Evolutionary conservation across 768 basidiomycete genomes (phyloP).

Genomic region (Tulasnella sp.): DNA sequence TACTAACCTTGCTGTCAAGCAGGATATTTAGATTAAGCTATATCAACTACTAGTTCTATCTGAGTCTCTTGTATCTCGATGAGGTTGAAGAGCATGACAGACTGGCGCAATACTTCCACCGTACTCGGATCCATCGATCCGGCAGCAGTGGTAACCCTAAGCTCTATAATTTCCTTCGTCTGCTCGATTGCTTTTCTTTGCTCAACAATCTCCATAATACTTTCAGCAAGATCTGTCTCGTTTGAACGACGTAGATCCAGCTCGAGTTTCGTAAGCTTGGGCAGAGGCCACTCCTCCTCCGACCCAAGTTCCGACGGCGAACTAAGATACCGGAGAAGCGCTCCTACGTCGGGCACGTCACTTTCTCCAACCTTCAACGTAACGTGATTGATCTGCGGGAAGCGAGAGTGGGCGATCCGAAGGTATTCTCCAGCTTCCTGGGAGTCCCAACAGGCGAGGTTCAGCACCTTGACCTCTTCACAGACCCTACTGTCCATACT

Average conservation of each 20-base stretch:
- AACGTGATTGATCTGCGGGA: neutral
- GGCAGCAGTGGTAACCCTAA: too few species aligned
- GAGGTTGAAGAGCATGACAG: too few species aligned
- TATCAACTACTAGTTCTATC: too few species aligned
- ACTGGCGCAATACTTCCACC: too few species aligned
- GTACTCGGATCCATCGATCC: too few species aligned
- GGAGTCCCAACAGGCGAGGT: neutral
- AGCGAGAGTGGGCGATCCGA: neutral
- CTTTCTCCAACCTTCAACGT: neutral
- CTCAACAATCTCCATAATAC: too few species aligned
- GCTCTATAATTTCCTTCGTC: too few species aligned
- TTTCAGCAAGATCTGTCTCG: neutral
- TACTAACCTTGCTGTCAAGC: too few species aligned
- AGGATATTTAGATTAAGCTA: too few species aligned
- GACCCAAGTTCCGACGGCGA: neutral
- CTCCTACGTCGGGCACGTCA: neutral
- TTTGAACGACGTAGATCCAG: neutral
- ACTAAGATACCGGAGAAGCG: neutral
- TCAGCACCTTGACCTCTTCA: neutral
- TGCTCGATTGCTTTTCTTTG: too few species aligned
- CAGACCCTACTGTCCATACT: neutral
- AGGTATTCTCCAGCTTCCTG: neutral
- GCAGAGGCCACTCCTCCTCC: neutral
- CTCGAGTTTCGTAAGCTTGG: neutral
- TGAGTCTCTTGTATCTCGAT: too few species aligned